Evolutionary conservation across 805 yeast species (phyloP).

Genomic region (Candida golubevii): DNA sequence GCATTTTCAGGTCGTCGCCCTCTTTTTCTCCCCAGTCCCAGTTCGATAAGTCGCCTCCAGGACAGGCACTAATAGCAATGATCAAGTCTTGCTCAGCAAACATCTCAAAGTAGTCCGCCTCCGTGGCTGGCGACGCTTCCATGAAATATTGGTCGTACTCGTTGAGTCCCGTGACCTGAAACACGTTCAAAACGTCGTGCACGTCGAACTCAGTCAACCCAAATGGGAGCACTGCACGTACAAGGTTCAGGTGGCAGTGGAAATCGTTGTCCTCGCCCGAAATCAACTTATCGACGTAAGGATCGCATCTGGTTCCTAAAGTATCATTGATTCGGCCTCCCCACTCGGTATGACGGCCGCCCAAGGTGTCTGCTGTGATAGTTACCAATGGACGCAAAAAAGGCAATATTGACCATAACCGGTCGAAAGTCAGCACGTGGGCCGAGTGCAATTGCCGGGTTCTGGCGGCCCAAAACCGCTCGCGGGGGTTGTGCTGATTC

Average conservation of each 20-base stretch:
- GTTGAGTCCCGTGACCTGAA: conserved; percentile 64
- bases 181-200: conserved; percentile 65
- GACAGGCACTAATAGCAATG: conserved; percentile 64
- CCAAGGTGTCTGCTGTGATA: conserved; percentile 56
- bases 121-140: conserved; percentile 64
- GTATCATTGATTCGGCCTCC: conserved; percentile 65
- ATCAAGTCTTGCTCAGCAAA: conserved; percentile 63
- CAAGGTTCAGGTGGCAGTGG: conserved; percentile 65
- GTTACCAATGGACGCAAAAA: conserved; percentile 61
- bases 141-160: conserved; percentile 64
- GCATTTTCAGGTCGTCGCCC: conserved; percentile 46
- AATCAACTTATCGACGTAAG: conserved; percentile 59
- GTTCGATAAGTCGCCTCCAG: conserved; percentile 63
- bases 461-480: conserved; percentile 66
- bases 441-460: conserved; percentile 63
- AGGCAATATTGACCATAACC: conserved; percentile 66
- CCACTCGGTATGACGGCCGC: conserved; percentile 56
- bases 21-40: conserved; percentile 71
- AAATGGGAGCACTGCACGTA: conserved; percentile 53
- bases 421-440: conserved; percentile 57
- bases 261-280: conserved; percentile 63
- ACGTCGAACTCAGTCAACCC: conserved; percentile 65
- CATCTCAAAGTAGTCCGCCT: conserved; percentile 58
- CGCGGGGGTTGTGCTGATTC: conserved; percentile 58
- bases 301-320: conserved; percentile 66